phyloP scores from a whole-genome alignment of 176 grass and related monocot species.

The Poa annua region DNA sequence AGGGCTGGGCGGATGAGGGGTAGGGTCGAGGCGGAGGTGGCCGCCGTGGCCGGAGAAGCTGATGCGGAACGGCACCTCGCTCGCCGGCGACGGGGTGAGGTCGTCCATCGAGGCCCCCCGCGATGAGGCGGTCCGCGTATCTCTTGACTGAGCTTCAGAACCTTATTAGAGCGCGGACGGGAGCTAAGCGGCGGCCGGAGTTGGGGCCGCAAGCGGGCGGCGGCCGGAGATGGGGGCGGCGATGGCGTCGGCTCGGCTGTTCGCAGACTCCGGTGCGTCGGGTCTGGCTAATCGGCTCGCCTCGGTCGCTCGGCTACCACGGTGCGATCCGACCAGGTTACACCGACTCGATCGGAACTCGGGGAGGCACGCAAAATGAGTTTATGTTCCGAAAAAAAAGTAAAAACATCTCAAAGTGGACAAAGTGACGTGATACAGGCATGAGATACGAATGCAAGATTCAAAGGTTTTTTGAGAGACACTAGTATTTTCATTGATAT shows the following conservation, averaged over 20 bases:
- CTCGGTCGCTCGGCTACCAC: not conserved
- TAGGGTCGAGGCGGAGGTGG: constrained; percentile 80
- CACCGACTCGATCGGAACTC: not conserved
- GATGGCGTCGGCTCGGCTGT: constrained; percentile 17
- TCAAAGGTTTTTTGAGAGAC: too few relatives aligned
- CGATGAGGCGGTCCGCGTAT: not conserved
- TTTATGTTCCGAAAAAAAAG: not conserved
- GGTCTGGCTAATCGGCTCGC: not conserved
- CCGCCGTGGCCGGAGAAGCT: constrained; percentile 85
- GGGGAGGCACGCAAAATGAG: not conserved
- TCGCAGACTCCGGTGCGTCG: constrained; percentile 1
- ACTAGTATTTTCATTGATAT: too few relatives aligned
- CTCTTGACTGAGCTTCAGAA: not conserved
- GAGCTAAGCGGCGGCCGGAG: constrained; percentile 22
- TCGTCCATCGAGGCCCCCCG: constrained; percentile 44
- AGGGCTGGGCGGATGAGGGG: constrained; percentile 36
- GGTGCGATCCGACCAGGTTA: constrained; percentile 17
- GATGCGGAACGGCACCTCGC: constrained; percentile 77
- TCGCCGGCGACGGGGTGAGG: constrained; percentile 47
- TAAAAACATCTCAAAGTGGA: too few relatives aligned
- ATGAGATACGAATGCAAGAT: too few relatives aligned
- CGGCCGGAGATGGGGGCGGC: constrained; percentile 7
- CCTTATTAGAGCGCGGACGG: not conserved
- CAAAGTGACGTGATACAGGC: too few relatives aligned
- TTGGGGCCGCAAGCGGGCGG: not conserved